These are phyloP conservation scores for Globisporangium solare DNA, from an alignment of 352 stramenopile species.

Conservation along the genomic window DNA sequence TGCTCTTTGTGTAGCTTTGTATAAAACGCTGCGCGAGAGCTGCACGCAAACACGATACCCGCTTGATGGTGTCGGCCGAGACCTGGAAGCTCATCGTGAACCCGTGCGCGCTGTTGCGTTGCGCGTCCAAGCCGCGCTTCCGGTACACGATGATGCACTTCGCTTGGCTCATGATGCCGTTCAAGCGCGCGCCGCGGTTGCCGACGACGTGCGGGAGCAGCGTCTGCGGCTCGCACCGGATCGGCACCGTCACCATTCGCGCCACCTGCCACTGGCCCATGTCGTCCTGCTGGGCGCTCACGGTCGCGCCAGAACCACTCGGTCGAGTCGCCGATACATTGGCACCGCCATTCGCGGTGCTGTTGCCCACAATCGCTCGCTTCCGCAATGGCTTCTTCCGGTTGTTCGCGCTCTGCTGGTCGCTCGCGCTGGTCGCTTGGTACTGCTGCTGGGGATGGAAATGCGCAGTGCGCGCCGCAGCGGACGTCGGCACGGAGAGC, in stretches of 20 bases:
- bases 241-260: slow-evolving; percentile 36
- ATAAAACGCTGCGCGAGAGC: not conserved
- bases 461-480: slow-evolving; percentile 1
- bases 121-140: slow-evolving; percentile 9
- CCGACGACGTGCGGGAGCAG: slow-evolving; percentile 52
- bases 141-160: slow-evolving; percentile 51
- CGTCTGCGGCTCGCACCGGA: slow-evolving; percentile 29
- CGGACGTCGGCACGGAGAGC: not conserved
- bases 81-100: slow-evolving; percentile 53
- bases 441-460: slow-evolving; percentile 1
- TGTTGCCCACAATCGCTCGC: not conserved
- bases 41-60: slow-evolving; percentile 15
- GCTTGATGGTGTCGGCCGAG: slow-evolving; percentile 40
- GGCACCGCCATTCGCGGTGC: not conserved
- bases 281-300: slow-evolving; percentile 7
- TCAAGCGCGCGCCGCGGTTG: slow-evolving; percentile 38
- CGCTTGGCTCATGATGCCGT: slow-evolving; percentile 52
- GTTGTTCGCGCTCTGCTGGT: slow-evolving; percentile 1
- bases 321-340: not conserved
- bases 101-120: not conserved
- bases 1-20: too few relatives aligned
- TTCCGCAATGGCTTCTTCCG: slow-evolving; percentile 13
- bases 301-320: not conserved
- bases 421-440: not conserved
- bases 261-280: slow-evolving; percentile 15